Evolutionary conservation across 352 stramenopile species (phyloP), one percentile per base, ranked within the genome.

Genomic region (Globisporangium acanthophoron): DNA sequence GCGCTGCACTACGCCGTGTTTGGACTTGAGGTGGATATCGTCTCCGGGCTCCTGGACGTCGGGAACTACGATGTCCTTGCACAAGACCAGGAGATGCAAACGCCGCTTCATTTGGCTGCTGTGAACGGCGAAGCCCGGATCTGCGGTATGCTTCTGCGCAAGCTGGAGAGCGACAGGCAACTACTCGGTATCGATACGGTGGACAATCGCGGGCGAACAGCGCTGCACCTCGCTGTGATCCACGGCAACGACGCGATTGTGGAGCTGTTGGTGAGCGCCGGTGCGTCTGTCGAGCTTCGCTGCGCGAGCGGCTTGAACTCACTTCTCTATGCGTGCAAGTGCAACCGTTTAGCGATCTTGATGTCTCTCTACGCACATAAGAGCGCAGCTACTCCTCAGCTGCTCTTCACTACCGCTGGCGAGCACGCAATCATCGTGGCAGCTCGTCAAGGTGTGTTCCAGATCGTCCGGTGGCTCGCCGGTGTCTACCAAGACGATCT

Each of bases 1-100:
- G 71, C 70, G 5, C 55, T 88, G 35, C 78, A 88, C 49, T 82
- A 75, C 18, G 76, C 74, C 41, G 78, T 85, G 7, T n/a, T 66
- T 13, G 64, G 58, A 12, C 46, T 76, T 4, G 72, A 88, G 57
- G 20, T 70, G 8, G 54, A 55, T 0, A 63, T 73, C 31, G 58
- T 80, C 15, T 33, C 44, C n/a, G 69, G 73, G 58, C 63, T 88
- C 1, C 56, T 81, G 1, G 56, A 72, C 12, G n/a, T 67, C n/a
- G 73, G 67, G 24, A 52, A 37, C 8, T 81, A 74, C 58, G 70
- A 87, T 58, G 53, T 82, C 15, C 59, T 80, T 29, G 65, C 65
- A 16, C 55, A 76, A 54, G 74, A 87, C 56, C 61, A 78, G 51
- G 58, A 48, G 15, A 79, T 73, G 24, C 64, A 70, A 37, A 87